phyloP scores from a whole-genome alignment of 257 asterid genomes.

The Linaria vulgaris region DNA sequence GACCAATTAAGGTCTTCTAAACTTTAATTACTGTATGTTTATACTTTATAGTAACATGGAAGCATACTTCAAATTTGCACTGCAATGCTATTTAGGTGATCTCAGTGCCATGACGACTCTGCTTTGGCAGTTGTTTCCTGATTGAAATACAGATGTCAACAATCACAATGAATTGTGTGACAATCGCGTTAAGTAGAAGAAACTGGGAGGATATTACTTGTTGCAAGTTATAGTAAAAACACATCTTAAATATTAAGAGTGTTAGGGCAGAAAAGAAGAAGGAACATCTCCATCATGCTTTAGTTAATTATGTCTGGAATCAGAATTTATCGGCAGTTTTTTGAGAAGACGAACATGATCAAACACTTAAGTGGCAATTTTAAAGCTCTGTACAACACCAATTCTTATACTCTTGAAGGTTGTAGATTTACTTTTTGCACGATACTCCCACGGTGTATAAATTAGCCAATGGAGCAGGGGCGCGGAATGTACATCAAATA shows the following conservation, averaged over 20 bases:
- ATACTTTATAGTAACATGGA: background rate
- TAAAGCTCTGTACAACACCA: background rate
- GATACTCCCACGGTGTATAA: too few species aligned
- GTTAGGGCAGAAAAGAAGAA: background rate
- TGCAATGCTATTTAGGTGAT: background rate
- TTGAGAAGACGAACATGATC: background rate
- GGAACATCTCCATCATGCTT: background rate
- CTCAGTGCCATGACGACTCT: background rate
- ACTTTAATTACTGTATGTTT: background rate
- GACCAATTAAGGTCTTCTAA: slow-evolving; percentile 1
- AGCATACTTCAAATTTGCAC: background rate
- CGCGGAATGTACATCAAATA: too few species aligned
- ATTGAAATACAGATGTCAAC: background rate
- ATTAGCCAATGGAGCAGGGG: too few species aligned
- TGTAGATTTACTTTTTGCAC: too few species aligned
- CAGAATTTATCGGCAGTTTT: background rate
- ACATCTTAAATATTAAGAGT: background rate
- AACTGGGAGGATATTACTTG: background rate
- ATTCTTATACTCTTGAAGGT: background rate
- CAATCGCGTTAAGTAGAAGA: background rate
- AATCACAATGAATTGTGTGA: too few species aligned
- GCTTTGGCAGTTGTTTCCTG: background rate
- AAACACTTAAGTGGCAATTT: background rate
- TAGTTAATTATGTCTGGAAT: background rate
- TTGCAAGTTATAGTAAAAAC: background rate